Conservation (phyloP, 176 grass and related monocot species). For the Elymus sibiricus region DNA sequence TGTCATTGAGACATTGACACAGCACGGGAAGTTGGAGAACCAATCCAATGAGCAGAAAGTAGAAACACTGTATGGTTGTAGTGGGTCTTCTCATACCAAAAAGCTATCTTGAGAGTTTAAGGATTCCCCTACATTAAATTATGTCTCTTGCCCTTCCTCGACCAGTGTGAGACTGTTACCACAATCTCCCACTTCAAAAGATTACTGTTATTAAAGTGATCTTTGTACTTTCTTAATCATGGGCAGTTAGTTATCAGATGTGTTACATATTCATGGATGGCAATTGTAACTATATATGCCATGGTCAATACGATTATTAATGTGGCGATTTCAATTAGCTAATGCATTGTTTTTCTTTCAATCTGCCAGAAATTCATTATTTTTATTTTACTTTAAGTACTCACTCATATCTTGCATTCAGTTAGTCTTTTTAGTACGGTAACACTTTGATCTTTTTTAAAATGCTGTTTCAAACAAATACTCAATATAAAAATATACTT, state of each 20-base stretch:
- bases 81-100: too few relatives aligned
- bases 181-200: neutral
- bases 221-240: neutral
- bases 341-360: neutral
- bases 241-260: neutral
- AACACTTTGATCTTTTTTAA: neutral
- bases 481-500: neutral
- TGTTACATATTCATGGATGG: neutral
- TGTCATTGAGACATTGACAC: too few relatives aligned
- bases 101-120: neutral
- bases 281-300: neutral
- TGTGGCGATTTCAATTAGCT: neutral
- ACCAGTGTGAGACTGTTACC: neutral
- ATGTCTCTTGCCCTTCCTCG: too few relatives aligned
- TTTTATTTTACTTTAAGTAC: neutral
- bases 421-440: neutral
- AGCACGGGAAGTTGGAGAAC: too few relatives aligned
- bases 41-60: too few relatives aligned
- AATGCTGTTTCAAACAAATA: neutral
- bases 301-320: neutral
- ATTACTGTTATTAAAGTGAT: neutral
- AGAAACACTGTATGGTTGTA: too few relatives aligned
- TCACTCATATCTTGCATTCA: neutral
- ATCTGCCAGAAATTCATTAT: neutral
- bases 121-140: neutral